Percentiles rank a stretch among this genome's conserved stretches.
Conservation (phyloP, 306 rosid genomes). For the Rosa rugosa region DNA sequence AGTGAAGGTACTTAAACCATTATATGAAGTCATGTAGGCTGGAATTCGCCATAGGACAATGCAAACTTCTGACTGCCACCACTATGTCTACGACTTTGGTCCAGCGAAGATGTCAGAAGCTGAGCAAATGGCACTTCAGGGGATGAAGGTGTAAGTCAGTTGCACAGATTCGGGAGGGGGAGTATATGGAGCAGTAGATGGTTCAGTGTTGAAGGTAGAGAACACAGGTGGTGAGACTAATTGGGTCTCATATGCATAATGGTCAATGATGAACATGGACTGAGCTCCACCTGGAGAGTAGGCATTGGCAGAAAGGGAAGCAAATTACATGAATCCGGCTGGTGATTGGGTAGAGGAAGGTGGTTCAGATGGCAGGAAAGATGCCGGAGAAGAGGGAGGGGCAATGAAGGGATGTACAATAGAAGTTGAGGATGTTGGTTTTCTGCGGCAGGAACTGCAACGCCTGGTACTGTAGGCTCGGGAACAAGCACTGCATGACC, state of each 20-base stretch:
- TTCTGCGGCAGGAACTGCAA: conserved; percentile 46
- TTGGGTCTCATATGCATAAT: conserved; percentile 94
- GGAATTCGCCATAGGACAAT: conserved; percentile 69
- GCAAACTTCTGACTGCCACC: conserved; percentile 70
- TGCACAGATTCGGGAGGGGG: conserved; percentile 97
- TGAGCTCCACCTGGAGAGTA: conserved; percentile 77
- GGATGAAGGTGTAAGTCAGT: conserved; percentile 86
- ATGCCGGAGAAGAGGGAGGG: conserved; percentile 97
- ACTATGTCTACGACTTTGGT: conserved; percentile 53
- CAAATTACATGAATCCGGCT: conserved; percentile 67
- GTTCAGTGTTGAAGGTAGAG: conserved; percentile 89
- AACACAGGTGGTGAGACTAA: conserved; percentile 94
- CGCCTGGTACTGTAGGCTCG: conserved; percentile 58
- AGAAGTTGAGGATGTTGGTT: conserved; percentile 57
- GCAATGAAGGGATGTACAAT: conserved; percentile 80
- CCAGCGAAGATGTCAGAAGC: conserved; percentile 78
- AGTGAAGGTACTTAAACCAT: no score
- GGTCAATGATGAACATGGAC: conserved; percentile 79
- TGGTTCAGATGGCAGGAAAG: conserved; percentile 88
- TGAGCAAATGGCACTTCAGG: conserved; percentile 99
- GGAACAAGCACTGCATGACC: conserved; percentile 94
- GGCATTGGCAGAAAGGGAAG: conserved; percentile 66
- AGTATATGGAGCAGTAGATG: conserved; percentile 88
- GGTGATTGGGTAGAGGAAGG: conserved; percentile 86
- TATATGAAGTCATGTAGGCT: conserved; percentile 27